These are phyloP conservation scores for Globisporangium paroecandrum DNA, from an alignment of 352 stramenopile genomes.

Conservation along the genomic window DNA sequence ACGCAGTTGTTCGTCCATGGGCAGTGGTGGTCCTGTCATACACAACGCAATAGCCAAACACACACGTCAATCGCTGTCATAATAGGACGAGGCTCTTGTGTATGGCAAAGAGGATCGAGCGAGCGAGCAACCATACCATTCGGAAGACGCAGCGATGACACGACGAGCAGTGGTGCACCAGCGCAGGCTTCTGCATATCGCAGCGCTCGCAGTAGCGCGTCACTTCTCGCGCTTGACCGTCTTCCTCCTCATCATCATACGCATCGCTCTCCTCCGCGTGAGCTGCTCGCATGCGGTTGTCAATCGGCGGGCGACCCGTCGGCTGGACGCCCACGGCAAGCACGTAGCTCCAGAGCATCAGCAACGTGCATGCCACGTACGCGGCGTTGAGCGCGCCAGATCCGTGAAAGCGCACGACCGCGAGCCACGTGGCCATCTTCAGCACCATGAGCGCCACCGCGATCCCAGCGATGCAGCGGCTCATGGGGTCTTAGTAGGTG, in stretches of 20 bases:
- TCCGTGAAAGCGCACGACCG: conserved; percentile 29
- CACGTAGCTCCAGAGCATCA: conserved; percentile 82
- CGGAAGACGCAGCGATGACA: conserved; percentile 72
- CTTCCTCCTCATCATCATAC: conserved; percentile 13
- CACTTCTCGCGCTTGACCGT: conserved; percentile 13
- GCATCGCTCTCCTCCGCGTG: conserved; percentile 1
- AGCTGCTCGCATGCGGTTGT: conserved; percentile 14
- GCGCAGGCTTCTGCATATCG: conserved; percentile 49
- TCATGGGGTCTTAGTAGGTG: conserved; percentile 26
- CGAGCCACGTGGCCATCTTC: conserved; percentile 53
- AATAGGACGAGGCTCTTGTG: background rate
- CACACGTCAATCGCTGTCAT: background rate
- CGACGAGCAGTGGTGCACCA: conserved; percentile 77
- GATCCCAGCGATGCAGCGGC: conserved; percentile 35
- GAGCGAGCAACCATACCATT: conserved; percentile 35
- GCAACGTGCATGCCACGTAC: conserved; percentile 34
- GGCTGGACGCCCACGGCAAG: conserved; percentile 37
- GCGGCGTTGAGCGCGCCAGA: conserved; percentile 26
- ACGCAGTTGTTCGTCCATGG: conserved; percentile 86
- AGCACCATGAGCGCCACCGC: conserved; percentile 63
- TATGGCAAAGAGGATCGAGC: background rate
- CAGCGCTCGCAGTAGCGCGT: conserved; percentile 78
- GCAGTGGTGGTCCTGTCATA: conserved; percentile 68
- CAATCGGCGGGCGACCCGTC: conserved; percentile 13
- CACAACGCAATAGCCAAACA: background rate